These are phyloP conservation scores for Exophiala sp. DNA, from an alignment of 2,329 filamentous ascomycete genomes.

Conservation along the genomic window DNA sequence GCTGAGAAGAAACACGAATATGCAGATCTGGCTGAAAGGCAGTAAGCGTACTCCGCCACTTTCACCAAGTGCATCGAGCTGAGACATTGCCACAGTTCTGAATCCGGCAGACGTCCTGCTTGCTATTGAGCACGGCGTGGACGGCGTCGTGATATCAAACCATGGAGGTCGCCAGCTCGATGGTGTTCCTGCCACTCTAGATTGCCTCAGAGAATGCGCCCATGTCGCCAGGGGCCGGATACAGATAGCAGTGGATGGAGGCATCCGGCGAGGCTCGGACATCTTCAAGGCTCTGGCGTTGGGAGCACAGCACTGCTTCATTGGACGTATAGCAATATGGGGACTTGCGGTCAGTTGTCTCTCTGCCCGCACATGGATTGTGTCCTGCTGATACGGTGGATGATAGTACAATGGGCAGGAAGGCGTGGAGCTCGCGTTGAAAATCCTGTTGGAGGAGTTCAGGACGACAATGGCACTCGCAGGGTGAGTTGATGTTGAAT, in stretches of 20 bases:
- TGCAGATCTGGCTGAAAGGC: constrained; percentile 29
- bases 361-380: not conserved
- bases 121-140: constrained; percentile 5
- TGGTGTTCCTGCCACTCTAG: constrained; percentile 34
- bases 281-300: constrained; percentile 40
- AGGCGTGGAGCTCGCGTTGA: not conserved
- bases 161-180: constrained; percentile 38
- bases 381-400: not conserved
- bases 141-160: constrained; percentile 11
- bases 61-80: not conserved
- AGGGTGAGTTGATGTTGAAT: constrained; percentile 8
- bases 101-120: constrained; percentile 6
- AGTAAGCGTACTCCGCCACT: constrained; percentile 10
- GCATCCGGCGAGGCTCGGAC: constrained; percentile 53
- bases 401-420: not conserved
- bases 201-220: constrained; percentile 28
- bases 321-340: constrained; percentile 34
- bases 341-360: constrained; percentile 31
- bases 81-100: not conserved
- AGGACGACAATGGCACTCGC: constrained; percentile 16
- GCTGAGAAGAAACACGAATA: constrained; percentile 39
- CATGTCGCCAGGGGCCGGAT: constrained; percentile 24
- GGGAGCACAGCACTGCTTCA: constrained; percentile 32
- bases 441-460: not conserved
- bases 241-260: constrained; percentile 44